A percentile compares a stretch with the other conserved stretches of the same genome.
Evolutionary conservation across 2,329 filamentous ascomycete species (phyloP).

Genomic region (Pleomassaria siparia): DNA sequence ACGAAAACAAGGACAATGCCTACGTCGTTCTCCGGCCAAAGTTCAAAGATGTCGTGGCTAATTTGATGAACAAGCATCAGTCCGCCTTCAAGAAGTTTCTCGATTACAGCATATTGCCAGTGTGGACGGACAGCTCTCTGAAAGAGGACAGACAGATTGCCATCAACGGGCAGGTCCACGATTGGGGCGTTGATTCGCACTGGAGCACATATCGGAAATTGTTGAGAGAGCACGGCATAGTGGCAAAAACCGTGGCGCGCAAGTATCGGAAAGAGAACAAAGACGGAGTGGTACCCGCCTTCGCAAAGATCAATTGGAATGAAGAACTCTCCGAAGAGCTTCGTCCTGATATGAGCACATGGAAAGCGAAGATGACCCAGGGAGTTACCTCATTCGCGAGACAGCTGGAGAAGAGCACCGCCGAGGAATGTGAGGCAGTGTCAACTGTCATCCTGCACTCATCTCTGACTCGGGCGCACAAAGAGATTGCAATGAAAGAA

Average conservation of each 20-base stretch:
- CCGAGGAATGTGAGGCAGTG: not conserved
- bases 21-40: constrained; percentile 5
- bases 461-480: not conserved
- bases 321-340: constrained; percentile 7
- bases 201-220: constrained; percentile 13
- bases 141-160: not conserved
- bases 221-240: constrained; percentile 9
- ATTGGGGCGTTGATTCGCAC: not conserved
- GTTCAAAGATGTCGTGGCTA: not conserved
- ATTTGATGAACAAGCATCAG: constrained; percentile 1
- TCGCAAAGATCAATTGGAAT: constrained; percentile 12
- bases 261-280: constrained; percentile 1
- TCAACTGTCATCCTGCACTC: not conserved
- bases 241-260: not conserved
- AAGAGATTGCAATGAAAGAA: constrained; percentile 7
- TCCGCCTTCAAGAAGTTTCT: not conserved
- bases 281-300: not conserved
- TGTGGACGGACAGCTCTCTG: not conserved
- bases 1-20: constrained; percentile 4
- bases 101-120: not conserved
- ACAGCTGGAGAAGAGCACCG: not conserved
- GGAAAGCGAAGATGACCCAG: constrained; percentile 3
- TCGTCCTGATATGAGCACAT: not conserved
- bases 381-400: not conserved
- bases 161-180: not conserved